Conservation (phyloP, 208 protist species). For the Crithidia bombi region DNA sequence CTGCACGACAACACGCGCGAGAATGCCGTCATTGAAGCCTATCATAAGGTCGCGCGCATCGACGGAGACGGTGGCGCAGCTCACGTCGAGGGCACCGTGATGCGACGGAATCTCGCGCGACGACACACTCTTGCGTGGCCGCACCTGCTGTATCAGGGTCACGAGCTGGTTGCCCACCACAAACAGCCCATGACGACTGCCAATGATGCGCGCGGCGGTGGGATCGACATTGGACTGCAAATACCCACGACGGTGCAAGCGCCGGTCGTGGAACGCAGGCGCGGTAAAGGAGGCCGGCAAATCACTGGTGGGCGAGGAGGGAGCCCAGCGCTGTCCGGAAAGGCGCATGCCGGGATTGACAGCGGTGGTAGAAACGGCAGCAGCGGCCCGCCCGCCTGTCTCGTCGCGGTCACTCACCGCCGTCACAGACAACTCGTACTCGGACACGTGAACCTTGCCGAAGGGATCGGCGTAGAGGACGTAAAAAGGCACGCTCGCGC, state of each 20-base stretch:
- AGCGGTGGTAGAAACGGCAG: not conserved
- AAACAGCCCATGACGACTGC: constrained; percentile 54
- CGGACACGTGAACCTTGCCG: constrained; percentile 68
- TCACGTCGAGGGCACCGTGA: constrained; percentile 19
- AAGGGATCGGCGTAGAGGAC: constrained; percentile 73
- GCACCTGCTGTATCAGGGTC: constrained; percentile 37
- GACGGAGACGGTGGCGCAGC: constrained; percentile 23
- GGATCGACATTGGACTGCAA: constrained; percentile 69
- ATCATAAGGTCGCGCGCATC: constrained; percentile 30
- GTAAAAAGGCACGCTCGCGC: constrained; percentile 33
- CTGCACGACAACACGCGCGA: constrained; percentile 26
- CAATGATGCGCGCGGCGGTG: constrained; percentile 51
- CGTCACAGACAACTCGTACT: constrained; percentile 38
- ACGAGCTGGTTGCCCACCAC: constrained; percentile 73
- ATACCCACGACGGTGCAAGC: constrained; percentile 27
- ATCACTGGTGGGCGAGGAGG: constrained; percentile 5
- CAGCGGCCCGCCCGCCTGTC: not conserved
- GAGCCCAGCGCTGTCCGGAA: constrained; percentile 11
- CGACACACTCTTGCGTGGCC: constrained; percentile 29
- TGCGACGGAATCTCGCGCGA: constrained; percentile 31
- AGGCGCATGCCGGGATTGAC: not conserved
- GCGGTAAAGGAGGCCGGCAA: not conserved
- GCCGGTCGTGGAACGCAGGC: not conserved
- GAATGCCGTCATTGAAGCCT: constrained; percentile 39
- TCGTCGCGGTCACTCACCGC: not conserved